Base-by-base conservation (phyloP, 805 yeast genomes). In the Candida chauliodis region DNA sequence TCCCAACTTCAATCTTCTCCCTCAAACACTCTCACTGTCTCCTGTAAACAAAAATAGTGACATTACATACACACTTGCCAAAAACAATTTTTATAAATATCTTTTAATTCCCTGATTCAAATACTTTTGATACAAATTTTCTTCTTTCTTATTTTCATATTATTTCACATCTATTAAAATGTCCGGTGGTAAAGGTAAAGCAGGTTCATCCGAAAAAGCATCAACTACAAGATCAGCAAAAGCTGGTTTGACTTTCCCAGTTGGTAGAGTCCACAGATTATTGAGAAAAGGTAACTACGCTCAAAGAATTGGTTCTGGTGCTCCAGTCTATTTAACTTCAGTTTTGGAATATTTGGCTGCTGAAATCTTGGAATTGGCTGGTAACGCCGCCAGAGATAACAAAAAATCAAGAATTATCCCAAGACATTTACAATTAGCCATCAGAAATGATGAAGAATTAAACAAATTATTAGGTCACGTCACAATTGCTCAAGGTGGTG, bases 171-270 rank as follows among this genome's bases (percentile, higher is more conserved):
- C n/a, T n/a, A n/a, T n/a, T 16, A 27, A 36, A 70, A 84, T 84
- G 93, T 83, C 91, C 53, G 84, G 87, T 61, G 87, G 87, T 61
- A 81, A 82, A 76, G 88, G 88, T 59, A 90, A 90, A 76, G 95
- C 96, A 64, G 95, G 95, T 63, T 76, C 95, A 54, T 71, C 95
- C 58, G 90, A 88, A 67, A 91, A 91, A 75, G 89, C 95, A 60
- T 84, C 97, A 63, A 93, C 91, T 76, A 85, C 97, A 41, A 88
- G 98, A 82, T 91, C 98, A 55, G 83, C 96, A 50, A 91, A 89
- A 79, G 97, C 98, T 64, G 98, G 97, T 71, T 81, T 91, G 64
- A 87, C 95, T 59, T 91, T 91, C 95, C 98, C 98, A 76, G 98
- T 91, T 54, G 98, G 98, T 71, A 90, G 98, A 82, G 93, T 91